These are phyloP conservation scores for Starmera pachycereana DNA, from an alignment of 805 yeast genomes.

Conservation along the genomic window DNA sequence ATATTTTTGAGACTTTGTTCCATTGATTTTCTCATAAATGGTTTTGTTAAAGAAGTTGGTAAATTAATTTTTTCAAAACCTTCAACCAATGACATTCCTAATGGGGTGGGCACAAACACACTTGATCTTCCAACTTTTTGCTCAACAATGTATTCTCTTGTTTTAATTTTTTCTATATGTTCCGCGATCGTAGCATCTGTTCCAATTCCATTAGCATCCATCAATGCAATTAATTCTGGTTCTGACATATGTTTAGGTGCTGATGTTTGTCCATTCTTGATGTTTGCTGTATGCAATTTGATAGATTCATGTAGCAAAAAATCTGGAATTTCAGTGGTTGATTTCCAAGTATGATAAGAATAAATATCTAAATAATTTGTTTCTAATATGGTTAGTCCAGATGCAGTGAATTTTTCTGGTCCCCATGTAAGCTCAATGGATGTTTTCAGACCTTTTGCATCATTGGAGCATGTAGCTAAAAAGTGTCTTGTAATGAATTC, in stretches of 20 bases:
- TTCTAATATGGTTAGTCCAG: conserved; percentile 68
- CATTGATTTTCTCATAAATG: conserved; percentile 69
- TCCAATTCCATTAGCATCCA: conserved; percentile 97
- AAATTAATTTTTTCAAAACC: conserved; percentile 78
- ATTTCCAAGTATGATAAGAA: conserved; percentile 70
- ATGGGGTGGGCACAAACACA: conserved; percentile 60
- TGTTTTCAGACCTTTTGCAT: conserved; percentile 71
- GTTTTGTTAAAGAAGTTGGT: conserved; percentile 74
- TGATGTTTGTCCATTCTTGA: conserved; percentile 66
- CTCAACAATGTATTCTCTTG: conserved; percentile 53
- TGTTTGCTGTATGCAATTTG: conserved; percentile 41
- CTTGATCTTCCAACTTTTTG: conserved; percentile 25
- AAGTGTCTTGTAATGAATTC: conserved; percentile 81
- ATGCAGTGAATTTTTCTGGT: conserved; percentile 55
- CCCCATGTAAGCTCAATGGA: conserved; percentile 68
- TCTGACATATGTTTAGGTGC: conserved; percentile 86
- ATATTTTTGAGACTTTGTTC: conserved; percentile 60
- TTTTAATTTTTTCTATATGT: conserved; percentile 74
- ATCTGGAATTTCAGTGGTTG: conserved; percentile 51
- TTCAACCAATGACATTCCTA: conserved; percentile 81
- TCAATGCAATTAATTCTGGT: conserved; percentile 78
- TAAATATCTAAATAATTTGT: conserved; percentile 75
- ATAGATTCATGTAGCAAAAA: conserved; percentile 49
- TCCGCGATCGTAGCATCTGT: conserved; percentile 99
- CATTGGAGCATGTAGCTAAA: conserved; percentile 84